Conservation (phyloP, 1,139 yeast genomes). For the Blastobotrys indianensis region DNA sequence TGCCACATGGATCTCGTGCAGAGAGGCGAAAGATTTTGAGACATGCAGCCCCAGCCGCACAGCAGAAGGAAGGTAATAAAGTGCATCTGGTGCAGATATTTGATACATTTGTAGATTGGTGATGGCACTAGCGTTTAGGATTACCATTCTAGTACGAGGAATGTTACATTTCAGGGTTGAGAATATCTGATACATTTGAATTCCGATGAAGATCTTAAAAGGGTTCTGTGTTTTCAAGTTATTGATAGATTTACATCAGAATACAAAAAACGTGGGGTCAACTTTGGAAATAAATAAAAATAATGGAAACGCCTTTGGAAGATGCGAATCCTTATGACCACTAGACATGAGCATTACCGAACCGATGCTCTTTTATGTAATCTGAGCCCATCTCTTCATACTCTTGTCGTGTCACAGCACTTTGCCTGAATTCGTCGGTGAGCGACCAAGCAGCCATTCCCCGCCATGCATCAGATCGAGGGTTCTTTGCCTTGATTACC, state of each 20-base stretch:
- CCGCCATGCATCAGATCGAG: slow-evolving; percentile 79
- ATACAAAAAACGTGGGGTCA: background rate
- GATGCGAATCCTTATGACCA: background rate
- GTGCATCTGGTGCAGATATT: background rate
- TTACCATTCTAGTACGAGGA: too few relatives aligned
- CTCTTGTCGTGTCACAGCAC: slow-evolving; percentile 60
- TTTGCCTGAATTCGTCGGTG: slow-evolving; percentile 40
- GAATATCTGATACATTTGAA: too few relatives aligned
- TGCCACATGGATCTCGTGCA: too few relatives aligned
- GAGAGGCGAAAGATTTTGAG: too few relatives aligned
- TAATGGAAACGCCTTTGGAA: too few relatives aligned
- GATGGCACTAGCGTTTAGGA: too few relatives aligned
- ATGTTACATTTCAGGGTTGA: too few relatives aligned
- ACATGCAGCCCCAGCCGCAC: too few relatives aligned
- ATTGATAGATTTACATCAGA: too few relatives aligned
- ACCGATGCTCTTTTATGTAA: slow-evolving; percentile 78
- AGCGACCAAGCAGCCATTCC: slow-evolving; percentile 85
- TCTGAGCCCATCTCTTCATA: slow-evolving; percentile 88
- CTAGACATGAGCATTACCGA: slow-evolving; percentile 49
- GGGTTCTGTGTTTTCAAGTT: background rate
- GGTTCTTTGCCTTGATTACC: slow-evolving; percentile 61
- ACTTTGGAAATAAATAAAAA: background rate
- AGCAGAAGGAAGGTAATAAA: too few relatives aligned
- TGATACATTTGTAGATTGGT: background rate
- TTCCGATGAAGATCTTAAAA: background rate